A percentile compares a stretch with the other conserved stretches of the same genome.
These are phyloP conservation scores for Podospora pseudopauciseta DNA, from an alignment of 495 filamentous ascomycete genomes.

Conservation along the genomic window DNA sequence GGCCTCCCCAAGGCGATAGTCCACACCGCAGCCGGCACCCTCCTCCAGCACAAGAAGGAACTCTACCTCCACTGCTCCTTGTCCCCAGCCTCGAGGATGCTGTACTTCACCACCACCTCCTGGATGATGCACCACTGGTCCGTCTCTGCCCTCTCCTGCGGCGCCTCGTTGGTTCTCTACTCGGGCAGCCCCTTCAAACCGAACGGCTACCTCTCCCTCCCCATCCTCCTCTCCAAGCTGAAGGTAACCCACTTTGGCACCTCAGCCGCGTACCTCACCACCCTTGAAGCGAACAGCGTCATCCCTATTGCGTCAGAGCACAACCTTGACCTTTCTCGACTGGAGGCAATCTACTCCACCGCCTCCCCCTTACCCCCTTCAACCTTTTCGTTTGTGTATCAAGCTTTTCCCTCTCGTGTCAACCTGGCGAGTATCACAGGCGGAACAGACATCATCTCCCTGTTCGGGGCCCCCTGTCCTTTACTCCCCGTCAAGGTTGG, in stretches of 20 bases:
- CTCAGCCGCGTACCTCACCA: constrained; percentile 85
- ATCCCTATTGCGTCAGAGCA: constrained; percentile 51
- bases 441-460: constrained; percentile 89
- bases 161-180: constrained; percentile 79
- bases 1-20: constrained; percentile 91
- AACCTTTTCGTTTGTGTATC: constrained; percentile 86
- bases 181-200: constrained; percentile 81
- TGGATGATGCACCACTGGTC: constrained; percentile 99
- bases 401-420: constrained; percentile 67
- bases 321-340: constrained; percentile 49
- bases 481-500: constrained; percentile 81
- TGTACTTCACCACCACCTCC: constrained; percentile 83
- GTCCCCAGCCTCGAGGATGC: constrained; percentile 43
- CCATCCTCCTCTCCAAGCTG: constrained; percentile 40
- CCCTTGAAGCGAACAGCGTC: constrained; percentile 77
- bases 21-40: constrained; percentile 79
- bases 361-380: constrained; percentile 88
- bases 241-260: constrained; percentile 88
- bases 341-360: constrained; percentile 87
- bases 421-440: constrained; percentile 84
- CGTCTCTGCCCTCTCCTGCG: constrained; percentile 73
- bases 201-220: constrained; percentile 41
- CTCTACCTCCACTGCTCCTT: constrained; percentile 81
- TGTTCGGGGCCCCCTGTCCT: constrained; percentile 84
- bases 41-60: constrained; percentile 94